Conservation (phyloP, 352 stramenopile genomes). For the Blastocystis sp. region DNA sequence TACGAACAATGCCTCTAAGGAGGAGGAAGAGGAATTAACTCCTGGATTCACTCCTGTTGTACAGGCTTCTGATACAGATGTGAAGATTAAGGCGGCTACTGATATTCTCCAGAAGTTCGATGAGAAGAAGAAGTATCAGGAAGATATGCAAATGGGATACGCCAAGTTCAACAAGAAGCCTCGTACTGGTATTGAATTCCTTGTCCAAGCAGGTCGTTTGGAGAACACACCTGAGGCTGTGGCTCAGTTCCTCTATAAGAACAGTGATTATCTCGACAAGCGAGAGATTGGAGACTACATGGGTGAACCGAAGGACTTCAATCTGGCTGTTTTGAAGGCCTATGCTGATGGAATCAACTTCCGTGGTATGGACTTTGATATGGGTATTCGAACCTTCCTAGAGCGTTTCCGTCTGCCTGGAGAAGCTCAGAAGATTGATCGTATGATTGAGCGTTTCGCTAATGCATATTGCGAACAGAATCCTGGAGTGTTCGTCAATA, state of each 20-base stretch:
- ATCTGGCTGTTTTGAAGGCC: slow-evolving; percentile 78
- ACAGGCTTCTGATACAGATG: slow-evolving; percentile 62
- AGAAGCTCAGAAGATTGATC: slow-evolving; percentile 99
- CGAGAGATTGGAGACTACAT: slow-evolving; percentile 93
- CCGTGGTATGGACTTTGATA: slow-evolving; percentile 81
- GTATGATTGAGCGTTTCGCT: slow-evolving; percentile 99
- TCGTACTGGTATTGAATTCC: slow-evolving; percentile 79
- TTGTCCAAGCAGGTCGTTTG: slow-evolving; percentile 82
- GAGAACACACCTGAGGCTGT: slow-evolving; percentile 82
- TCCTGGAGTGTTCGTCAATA: slow-evolving; percentile 80
- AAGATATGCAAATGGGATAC: slow-evolving; percentile 88
- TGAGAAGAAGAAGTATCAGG: slow-evolving; percentile 86
- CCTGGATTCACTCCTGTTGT: slow-evolving; percentile 47
- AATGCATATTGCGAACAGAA: slow-evolving; percentile 82
- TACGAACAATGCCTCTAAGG: background rate
- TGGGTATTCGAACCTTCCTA: slow-evolving; percentile 92
- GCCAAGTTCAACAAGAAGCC: slow-evolving; percentile 96
- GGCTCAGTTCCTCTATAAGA: slow-evolving; percentile 83
- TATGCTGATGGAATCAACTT: slow-evolving; percentile 95
- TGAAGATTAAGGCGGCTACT: slow-evolving; percentile 69
- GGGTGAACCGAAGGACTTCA: slow-evolving; percentile 85
- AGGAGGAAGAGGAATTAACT: slow-evolving; percentile 49
- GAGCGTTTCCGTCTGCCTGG: slow-evolving; percentile 91
- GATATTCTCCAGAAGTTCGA: slow-evolving; percentile 74
- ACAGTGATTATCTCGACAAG: slow-evolving; percentile 86